Percentiles rank a stretch among this genome's conserved stretches.
These are phyloP conservation scores for Priceomyces fermenticarens DNA, from an alignment of 805 yeast species.

Conservation along the genomic window DNA sequence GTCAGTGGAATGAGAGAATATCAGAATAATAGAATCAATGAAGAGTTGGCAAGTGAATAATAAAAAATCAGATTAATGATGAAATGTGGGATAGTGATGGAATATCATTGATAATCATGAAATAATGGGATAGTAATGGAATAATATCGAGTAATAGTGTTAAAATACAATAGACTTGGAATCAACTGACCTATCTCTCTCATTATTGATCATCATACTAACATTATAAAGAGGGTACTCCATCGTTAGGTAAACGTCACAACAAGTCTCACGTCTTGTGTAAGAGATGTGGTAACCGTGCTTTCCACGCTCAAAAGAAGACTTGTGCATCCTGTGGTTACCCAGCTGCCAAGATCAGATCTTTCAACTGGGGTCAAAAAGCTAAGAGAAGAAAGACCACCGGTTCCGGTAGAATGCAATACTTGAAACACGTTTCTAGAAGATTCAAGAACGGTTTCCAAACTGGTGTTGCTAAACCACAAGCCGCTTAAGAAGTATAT, in stretches of 20 bases:
- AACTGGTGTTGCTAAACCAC: conserved; percentile 72
- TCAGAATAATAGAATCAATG: neutral
- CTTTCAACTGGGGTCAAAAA: conserved; percentile 98
- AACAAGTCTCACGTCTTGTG: conserved; percentile 99
- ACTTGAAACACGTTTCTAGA: conserved; percentile 96
- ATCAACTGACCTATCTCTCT: too few relatives aligned
- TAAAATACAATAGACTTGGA: too few relatives aligned
- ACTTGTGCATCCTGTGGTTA: conserved; percentile 98
- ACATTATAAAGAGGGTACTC: conserved; percentile 84
- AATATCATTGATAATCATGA: neutral
- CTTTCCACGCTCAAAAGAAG: conserved; percentile 99
- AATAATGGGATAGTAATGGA: neutral
- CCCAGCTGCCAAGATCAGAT: conserved; percentile 99
- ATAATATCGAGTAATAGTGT: neutral
- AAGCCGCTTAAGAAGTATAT: conserved; percentile 49
- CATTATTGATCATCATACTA: conserved; percentile 1
- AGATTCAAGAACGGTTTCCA: conserved; percentile 99
- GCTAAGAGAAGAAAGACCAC: conserved; percentile 99
- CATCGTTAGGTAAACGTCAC: conserved; percentile 99
- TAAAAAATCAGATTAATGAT: neutral
- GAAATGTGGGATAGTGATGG: neutral
- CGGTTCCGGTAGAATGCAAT: conserved; percentile 99
- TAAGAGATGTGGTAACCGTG: conserved; percentile 98
- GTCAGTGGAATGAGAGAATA: neutral
- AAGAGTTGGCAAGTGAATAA: neutral